phyloP scores from a whole-genome alignment of 345 rosid species.

The Hibiscus mutabilis region DNA sequence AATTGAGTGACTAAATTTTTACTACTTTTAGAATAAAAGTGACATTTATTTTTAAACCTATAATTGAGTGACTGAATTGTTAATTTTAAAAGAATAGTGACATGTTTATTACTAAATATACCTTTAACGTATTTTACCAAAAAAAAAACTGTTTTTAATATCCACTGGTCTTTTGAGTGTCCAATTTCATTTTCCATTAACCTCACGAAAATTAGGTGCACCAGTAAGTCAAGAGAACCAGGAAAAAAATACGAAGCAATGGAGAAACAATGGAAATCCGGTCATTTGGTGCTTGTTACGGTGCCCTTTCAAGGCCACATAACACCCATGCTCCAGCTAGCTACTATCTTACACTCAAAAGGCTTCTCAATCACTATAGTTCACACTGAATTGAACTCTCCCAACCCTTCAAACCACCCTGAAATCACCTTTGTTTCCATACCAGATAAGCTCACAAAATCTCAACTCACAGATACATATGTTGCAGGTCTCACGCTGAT shows the following conservation, averaged over 20 bases:
- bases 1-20: too few species aligned
- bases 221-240: background rate
- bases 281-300: conserved; percentile 26
- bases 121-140: too few species aligned
- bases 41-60: too few species aligned
- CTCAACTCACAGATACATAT: background rate
- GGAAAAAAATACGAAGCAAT: background rate
- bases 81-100: too few species aligned
- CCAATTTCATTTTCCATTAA: background rate
- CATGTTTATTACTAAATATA: too few species aligned
- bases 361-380: conserved; percentile 32
- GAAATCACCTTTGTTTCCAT: conserved; percentile 18
- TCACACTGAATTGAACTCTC: conserved; percentile 29
- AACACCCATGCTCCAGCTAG: conserved; percentile 45
- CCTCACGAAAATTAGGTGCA: background rate
- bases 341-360: conserved; percentile 22
- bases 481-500: background rate
- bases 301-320: conserved; percentile 37
- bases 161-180: background rate
- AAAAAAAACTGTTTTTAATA: too few species aligned
- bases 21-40: too few species aligned
- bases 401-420: conserved; percentile 21
- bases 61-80: too few species aligned
- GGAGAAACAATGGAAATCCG: background rate
- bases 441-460: background rate